Conservation (phyloP, 768 basidiomycete genomes). For the Leccinellum rugosiceps region DNA sequence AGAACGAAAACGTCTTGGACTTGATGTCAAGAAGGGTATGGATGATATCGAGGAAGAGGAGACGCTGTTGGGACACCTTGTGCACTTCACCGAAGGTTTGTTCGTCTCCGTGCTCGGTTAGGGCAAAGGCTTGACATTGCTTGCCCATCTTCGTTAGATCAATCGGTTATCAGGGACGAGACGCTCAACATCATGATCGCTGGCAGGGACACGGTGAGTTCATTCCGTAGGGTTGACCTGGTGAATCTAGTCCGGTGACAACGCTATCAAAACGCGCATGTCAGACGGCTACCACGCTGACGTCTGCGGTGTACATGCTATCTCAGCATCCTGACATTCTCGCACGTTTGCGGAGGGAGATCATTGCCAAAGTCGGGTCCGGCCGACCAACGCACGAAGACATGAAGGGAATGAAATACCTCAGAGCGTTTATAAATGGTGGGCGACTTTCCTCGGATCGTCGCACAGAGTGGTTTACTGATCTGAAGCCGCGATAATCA, state of each 20-base stretch:
- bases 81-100: conserved; percentile 50
- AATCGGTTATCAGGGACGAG: conserved; percentile 24
- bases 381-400: conserved; percentile 52
- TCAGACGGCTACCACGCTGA: conserved; percentile 33
- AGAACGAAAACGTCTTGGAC: conserved; percentile 8
- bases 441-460: neutral
- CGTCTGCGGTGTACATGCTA: conserved; percentile 42
- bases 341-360: conserved; percentile 51
- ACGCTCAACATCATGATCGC: conserved; percentile 30
- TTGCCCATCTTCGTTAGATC: conserved; percentile 25
- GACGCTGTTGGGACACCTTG: conserved; percentile 50
- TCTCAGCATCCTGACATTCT: conserved; percentile 49
- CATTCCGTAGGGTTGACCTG: neutral
- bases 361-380: conserved; percentile 49
- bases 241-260: neutral
- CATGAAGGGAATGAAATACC: conserved; percentile 59
- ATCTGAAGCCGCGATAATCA: conserved; percentile 8
- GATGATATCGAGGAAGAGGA: conserved; percentile 37
- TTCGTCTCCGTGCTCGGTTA: conserved; percentile 1
- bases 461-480: neutral
- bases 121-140: neutral
- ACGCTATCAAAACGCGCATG: neutral
- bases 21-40: conserved; percentile 9
- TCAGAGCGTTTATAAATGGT: conserved; percentile 67
- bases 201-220: conserved; percentile 42